Base-by-base conservation (phyloP, 495 filamentous ascomycete species). In the Aspergillus biplanus region DNA sequence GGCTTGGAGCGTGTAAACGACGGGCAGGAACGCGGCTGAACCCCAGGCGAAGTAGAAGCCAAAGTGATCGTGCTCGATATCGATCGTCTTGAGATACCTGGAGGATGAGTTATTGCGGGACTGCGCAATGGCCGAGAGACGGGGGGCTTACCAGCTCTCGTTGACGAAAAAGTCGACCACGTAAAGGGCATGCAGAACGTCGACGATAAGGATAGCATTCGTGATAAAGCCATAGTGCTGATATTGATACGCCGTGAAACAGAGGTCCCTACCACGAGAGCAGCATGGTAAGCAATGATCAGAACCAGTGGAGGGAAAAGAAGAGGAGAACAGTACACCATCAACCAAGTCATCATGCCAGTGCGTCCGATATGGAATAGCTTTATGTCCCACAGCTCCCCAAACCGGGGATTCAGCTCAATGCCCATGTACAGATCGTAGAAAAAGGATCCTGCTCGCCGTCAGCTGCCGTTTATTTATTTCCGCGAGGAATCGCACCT, bases 1-100 rank as follows among this genome's bases (percentile, higher is more conserved):
- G 5, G 77, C 76, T 65, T 83, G 81, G 12, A 82, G 67, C 11
- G 81, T 83, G 69, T 83, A 83, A n/a, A 77, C 63, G 6, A 67
- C 70, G 1, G 81, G 81, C 13, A 83, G 65, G 66, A 76, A 80
- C 35, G 75, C 78, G 31, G 78, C 72, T 37, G 72, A 77, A 32
- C 81, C 81, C 78, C 78, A 83, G 32, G 76, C 78, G 9, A 83
- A 73, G 65, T 82, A 82, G 69, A 81, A 83, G 5, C 81, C 81
- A 59, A 82, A 83, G 63, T 83, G 81, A 53, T 83, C 81, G 53
- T 83, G 81, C 31, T 68, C 72, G 39, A 83, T 83, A 62, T 83
- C 81, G 44, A 83, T 81, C 9, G 81, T 83, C 35, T 76, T 69
- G 37, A 83, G 78, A 56, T 83, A 83, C 73, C 73, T 75, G 33